Evolutionary conservation across 768 basidiomycete genomes (phyloP), one percentile per base, ranked within the genome.

Genomic region (Collybiopsis confluens): DNA sequence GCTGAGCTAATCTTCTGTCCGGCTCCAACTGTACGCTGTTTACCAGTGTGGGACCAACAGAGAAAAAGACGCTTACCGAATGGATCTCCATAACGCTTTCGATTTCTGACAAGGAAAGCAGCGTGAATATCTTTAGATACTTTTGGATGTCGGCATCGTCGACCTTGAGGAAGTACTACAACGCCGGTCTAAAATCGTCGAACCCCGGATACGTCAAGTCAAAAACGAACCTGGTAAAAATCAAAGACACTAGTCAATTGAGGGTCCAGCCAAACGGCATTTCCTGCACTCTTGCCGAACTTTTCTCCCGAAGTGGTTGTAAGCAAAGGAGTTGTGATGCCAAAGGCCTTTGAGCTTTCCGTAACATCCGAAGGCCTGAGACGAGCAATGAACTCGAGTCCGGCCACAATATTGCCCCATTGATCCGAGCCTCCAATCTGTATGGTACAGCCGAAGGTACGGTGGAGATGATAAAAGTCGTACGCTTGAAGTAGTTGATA

Each of bases 351-450:
- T 15, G 53, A 45, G 5, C 59, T 56, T 18, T 59, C 61, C 59
- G 62, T 73, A 58, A 63, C 56, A 30, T 68, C 56, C 54, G 35
- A 49, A 56, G 55, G 65, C 58, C 54, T 54, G 47, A 78, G 71
- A 47, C 85, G 83, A 52, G 82, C 79, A 62, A 98, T 95, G 54
- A 99, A 80, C 53, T 98, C 93, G 30, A 98, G 75, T 20, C 97
- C 97, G 24, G 92, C 90, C 27, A 96, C 71, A 58, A 99, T 98
- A 65, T 99, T 99, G 15, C 97, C 97, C 90, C 94, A 97, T 68
- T 99, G 97, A 67, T 99, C 97, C 0, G 93, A 95, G 9, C 97
- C 97, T 45, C 97, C 97, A 38, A 98, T 72, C 68, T 99, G 97
- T 40, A 97, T 80, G 13, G 81, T 80, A 68, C 96, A 98, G 3